Evolutionary conservation across 495 filamentous ascomycete species (phyloP).

Genomic region (Elasticomyces elasticus): DNA sequence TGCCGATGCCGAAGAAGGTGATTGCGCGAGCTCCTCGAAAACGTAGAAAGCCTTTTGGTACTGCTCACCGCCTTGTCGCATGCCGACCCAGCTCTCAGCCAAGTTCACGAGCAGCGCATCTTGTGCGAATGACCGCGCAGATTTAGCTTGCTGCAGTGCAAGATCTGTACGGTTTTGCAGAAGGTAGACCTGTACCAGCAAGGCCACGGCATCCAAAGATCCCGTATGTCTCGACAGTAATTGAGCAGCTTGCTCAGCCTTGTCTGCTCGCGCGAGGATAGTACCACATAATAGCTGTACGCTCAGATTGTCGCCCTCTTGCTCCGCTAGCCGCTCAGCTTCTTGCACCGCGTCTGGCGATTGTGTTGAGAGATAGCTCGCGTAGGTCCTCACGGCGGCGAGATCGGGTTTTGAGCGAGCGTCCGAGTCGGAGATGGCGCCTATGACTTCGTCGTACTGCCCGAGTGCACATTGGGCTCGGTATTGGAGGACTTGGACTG

Average conservation of each 20-base stretch:
- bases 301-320: slow-evolving; percentile 58
- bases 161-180: slow-evolving; percentile 84
- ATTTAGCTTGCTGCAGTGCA: slow-evolving; percentile 75
- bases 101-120: slow-evolving; percentile 89
- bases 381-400: slow-evolving; percentile 65
- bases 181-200: slow-evolving; percentile 71
- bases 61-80: slow-evolving; percentile 88
- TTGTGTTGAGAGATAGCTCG: slow-evolving; percentile 49
- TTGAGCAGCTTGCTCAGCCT: slow-evolving; percentile 71
- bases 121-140: slow-evolving; percentile 91
- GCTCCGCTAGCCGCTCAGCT: slow-evolving; percentile 55
- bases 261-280: slow-evolving; percentile 64
- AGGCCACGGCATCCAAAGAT: slow-evolving; percentile 52
- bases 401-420: slow-evolving; percentile 61
- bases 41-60: slow-evolving; percentile 98
- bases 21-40: slow-evolving; percentile 90
- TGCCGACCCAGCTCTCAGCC: slow-evolving; percentile 87
- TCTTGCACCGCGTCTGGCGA: slow-evolving; percentile 49
- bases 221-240: slow-evolving; percentile 75
- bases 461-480: slow-evolving; percentile 76
- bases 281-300: slow-evolving; percentile 75
- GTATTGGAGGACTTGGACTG: slow-evolving; percentile 68
- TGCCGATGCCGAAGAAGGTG: slow-evolving; percentile 57
- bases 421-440: slow-evolving; percentile 53
- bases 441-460: slow-evolving; percentile 59